These are phyloP conservation scores for Euphorbia pulcherrima DNA, from an alignment of 345 rosid species.

Conservation along the genomic window DNA sequence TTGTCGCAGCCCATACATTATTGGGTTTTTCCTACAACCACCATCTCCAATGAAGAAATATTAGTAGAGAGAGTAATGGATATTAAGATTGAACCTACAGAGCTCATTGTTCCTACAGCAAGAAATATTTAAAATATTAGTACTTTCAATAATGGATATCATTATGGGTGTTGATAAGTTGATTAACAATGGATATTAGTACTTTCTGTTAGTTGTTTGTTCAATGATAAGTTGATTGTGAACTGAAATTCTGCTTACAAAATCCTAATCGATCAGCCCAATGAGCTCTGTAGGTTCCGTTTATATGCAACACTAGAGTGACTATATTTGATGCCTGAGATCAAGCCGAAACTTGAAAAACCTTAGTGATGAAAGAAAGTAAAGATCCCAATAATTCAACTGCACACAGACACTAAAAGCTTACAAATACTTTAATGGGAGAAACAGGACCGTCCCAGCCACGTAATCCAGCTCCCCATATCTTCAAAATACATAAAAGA, in stretches of 20 bases:
- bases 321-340: slow-evolving; percentile 61
- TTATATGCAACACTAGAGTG: slow-evolving; percentile 61
- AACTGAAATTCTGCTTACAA: slow-evolving; percentile 42
- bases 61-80: too few relatives aligned
- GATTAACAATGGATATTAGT: too few relatives aligned
- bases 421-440: slow-evolving; percentile 68
- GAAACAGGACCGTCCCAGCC: slow-evolving; percentile 89
- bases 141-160: too few relatives aligned
- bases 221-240: too few relatives aligned
- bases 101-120: too few relatives aligned
- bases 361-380: slow-evolving; percentile 15
- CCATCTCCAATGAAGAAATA: too few relatives aligned
- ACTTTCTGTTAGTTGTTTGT: too few relatives aligned
- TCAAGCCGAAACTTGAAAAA: slow-evolving; percentile 22
- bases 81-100: too few relatives aligned
- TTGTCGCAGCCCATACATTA: too few relatives aligned
- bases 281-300: slow-evolving; percentile 92
- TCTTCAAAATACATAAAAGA: slow-evolving; percentile 45
- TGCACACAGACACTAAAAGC: slow-evolving; percentile 18
- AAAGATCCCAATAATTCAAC: slow-evolving; percentile 18
- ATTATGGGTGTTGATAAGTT: too few relatives aligned
- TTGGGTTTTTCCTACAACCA: too few relatives aligned
- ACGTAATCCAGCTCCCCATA: slow-evolving; percentile 75
- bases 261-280: slow-evolving; percentile 94
- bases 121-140: too few relatives aligned